Base-by-base conservation (phyloP, 139 green algal species). In the Desmodesmus armatus region DNA sequence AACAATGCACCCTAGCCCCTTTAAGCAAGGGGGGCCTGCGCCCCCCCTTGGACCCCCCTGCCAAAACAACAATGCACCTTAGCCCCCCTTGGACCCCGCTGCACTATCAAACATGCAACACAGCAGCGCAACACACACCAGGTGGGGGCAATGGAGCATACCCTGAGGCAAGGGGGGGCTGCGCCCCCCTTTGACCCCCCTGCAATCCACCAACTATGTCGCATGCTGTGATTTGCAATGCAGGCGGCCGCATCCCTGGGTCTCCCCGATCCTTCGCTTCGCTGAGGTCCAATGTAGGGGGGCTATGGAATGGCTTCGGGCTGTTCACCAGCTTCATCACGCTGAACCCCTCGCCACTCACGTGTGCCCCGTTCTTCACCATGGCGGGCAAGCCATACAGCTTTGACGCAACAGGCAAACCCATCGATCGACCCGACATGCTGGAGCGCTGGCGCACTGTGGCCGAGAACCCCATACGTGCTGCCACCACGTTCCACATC, bases 361-460 rank as follows among this genome's bases (percentile, higher is more conserved):
- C 47, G 9, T 58, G 11, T 23, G 47, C 9, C 11, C 11, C 15
- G 47, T 58, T 58, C 51, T 70, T 71, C 6, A 3, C 47, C 5
- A 21, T 81, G 1, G 35, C 35, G 15, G 74, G 74, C 74, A 35
- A 55, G 5, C 9, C 6, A 17, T 65, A 80, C 44, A 75, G 21
- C 27, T 75, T 75, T 53, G 35, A 37, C 6, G 13, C 33, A 17
- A 13, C 13, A 9, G 67, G 67, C 5, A n/a, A 39, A 15, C 49
- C 51, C 1, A 1, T 27, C 31, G 74, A 53, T 2, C 7, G 74
- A 17, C 49, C 31, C 1, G 9, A 53, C 13, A 5, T 3, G 5
- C 31, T 43, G 21, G 39, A 81, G 29, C 74, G 74, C 51, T 81
- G 74, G 74, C 51, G 33, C 39, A 35, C 65, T 11, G 27, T 81